A percentile compares a stretch with the other conserved stretches of the same genome.
These are phyloP conservation scores for Trypanosoma rangeli DNA, from an alignment of 208 protist genomes.

Conservation along the genomic window DNA sequence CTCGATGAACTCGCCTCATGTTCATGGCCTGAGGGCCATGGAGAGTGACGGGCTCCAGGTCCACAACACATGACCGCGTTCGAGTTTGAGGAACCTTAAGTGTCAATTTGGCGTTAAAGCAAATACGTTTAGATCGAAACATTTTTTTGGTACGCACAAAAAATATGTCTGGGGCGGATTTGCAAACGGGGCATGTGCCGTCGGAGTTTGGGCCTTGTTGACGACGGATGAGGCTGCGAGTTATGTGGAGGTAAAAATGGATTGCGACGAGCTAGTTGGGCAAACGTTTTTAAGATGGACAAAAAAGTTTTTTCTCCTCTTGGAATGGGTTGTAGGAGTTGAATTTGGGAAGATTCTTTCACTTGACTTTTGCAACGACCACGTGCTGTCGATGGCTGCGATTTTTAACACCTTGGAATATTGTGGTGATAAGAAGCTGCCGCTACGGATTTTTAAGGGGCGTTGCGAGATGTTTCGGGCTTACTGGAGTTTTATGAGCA, in stretches of 20 bases:
- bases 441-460: conserved; percentile 26
- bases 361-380: conserved; percentile 12
- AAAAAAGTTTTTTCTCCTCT: conserved; percentile 16
- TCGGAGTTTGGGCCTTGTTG: not conserved
- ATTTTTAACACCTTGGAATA: conserved; percentile 10
- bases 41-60: conserved; percentile 12
- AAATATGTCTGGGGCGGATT: conserved; percentile 18
- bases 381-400: not conserved
- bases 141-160: conserved; percentile 27
- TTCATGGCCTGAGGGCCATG: conserved; percentile 16
- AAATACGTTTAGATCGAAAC: conserved; percentile 29
- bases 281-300: conserved; percentile 21
- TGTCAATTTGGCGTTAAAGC: conserved; percentile 28
- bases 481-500: conserved; percentile 30
- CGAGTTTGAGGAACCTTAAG: conserved; percentile 12
- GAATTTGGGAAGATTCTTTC: conserved; percentile 16
- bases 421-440: not conserved
- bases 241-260: not conserved
- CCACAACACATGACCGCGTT: conserved; percentile 20
- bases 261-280: conserved; percentile 1
- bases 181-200: not conserved
- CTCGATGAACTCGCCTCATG: conserved; percentile 27
- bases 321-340: conserved; percentile 10
- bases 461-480: conserved; percentile 28
- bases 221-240: not conserved